These are phyloP conservation scores for Grosmannia serpens DNA, from an alignment of 2,329 filamentous ascomycete species.

Conservation along the genomic window DNA sequence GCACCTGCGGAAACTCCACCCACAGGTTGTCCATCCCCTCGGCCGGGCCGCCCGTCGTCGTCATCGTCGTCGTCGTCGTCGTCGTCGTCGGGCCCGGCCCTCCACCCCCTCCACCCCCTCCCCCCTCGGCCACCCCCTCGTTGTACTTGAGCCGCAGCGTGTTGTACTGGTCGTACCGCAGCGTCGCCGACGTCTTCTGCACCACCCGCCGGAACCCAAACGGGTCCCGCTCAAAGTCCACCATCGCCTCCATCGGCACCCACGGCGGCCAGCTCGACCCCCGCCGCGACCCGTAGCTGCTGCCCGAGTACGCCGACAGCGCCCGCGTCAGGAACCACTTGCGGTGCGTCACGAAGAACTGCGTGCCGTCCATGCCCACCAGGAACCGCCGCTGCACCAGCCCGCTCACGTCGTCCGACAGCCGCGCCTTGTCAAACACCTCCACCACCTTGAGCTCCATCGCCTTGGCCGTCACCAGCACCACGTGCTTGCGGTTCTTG, in stretches of 20 bases:
- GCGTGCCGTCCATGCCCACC: slow-evolving; percentile 91
- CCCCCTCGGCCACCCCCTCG: slow-evolving; percentile 65
- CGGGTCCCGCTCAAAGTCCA: slow-evolving; percentile 84
- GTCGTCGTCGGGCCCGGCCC: too few species aligned
- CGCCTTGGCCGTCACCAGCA: slow-evolving; percentile 89
- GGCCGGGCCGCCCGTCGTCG: neutral
- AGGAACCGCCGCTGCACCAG: slow-evolving; percentile 90
- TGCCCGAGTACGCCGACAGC: slow-evolving; percentile 87
- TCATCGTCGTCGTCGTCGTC: neutral
- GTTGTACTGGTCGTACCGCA: slow-evolving; percentile 98
- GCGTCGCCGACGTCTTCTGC: slow-evolving; percentile 86
- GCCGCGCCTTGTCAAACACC: slow-evolving; percentile 91
- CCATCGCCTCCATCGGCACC: slow-evolving; percentile 98
- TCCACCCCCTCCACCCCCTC: slow-evolving; percentile 25
- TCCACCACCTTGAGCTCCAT: slow-evolving; percentile 98
- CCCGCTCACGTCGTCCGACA: slow-evolving; percentile 87
- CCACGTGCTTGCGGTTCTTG: slow-evolving; percentile 94
- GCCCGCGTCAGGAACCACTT: slow-evolving; percentile 79
- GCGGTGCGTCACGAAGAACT: slow-evolving; percentile 94
- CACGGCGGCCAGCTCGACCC: slow-evolving; percentile 93
- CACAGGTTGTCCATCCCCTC: slow-evolving; percentile 85
- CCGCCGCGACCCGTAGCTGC: slow-evolving; percentile 74
- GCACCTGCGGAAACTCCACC: slow-evolving; percentile 89
- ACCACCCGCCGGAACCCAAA: slow-evolving; percentile 98
- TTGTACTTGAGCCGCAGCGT: slow-evolving; percentile 94